phyloP scores from a whole-genome alignment of 768 basidiomycete species.

The Collybia nuda region DNA sequence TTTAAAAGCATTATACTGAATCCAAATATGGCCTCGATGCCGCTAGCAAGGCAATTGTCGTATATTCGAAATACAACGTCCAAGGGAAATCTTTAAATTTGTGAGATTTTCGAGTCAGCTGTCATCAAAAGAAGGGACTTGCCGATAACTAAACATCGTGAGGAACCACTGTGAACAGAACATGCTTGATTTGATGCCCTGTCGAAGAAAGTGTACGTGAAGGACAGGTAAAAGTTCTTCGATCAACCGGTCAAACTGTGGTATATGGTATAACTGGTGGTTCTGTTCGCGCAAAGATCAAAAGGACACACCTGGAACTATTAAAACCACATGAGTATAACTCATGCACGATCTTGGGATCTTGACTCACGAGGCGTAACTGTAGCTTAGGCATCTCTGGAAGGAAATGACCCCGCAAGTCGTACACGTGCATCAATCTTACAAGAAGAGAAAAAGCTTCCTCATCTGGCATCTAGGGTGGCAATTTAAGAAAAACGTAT shows the following conservation, averaged over 20 bases:
- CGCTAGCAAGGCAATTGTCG: conserved; percentile 94
- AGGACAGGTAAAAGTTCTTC: conserved; percentile 93
- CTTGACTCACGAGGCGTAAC: conserved; percentile 69
- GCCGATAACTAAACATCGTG: conserved; percentile 95
- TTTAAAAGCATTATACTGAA: conserved; percentile 87
- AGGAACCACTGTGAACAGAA: conserved; percentile 99
- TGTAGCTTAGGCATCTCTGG: conserved; percentile 99
- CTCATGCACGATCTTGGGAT: neutral
- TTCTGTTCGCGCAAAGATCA: neutral
- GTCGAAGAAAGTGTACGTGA: conserved; percentile 89
- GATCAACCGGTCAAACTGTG: conserved; percentile 87
- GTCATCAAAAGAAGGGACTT: conserved; percentile 16
- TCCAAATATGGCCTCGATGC: conserved; percentile 95
- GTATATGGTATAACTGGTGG: conserved; percentile 8
- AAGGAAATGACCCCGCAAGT: conserved; percentile 94
- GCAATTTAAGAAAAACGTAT: neutral
- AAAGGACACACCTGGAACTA: conserved; percentile 59
- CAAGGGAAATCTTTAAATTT: conserved; percentile 74
- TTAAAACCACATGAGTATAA: conserved; percentile 3
- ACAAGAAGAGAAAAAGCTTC: conserved; percentile 97
- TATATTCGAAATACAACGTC: conserved; percentile 95
- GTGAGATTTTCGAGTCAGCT: conserved; percentile 1
- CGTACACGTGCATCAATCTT: conserved; percentile 94
- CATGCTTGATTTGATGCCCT: conserved; percentile 97
- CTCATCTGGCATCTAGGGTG: conserved; percentile 93